Evolutionary conservation across 306 rosid species (phyloP).

Genomic region (Luffa aegyptiaca): DNA sequence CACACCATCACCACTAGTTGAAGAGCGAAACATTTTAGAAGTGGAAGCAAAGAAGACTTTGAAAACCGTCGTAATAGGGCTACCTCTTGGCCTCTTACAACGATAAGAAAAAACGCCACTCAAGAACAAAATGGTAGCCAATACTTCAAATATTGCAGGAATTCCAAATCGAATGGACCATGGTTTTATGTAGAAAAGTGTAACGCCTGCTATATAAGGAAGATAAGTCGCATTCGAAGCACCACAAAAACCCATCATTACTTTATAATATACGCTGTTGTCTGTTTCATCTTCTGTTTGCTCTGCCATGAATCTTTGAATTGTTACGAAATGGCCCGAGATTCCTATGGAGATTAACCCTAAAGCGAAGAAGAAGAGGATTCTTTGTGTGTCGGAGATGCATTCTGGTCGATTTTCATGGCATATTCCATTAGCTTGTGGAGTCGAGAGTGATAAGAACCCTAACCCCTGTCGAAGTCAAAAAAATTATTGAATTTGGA

Average conservation of each 20-base stretch:
- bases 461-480: slow-evolving; percentile 3
- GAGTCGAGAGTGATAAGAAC: slow-evolving; percentile 21
- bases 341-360: slow-evolving; percentile 15
- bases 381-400: slow-evolving; percentile 7
- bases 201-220: background rate
- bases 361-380: slow-evolving; percentile 13
- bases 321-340: slow-evolving; percentile 4
- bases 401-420: slow-evolving; percentile 10
- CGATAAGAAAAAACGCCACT: background rate
- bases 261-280: background rate
- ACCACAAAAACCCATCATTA: background rate
- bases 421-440: slow-evolving; percentile 16
- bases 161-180: slow-evolving; percentile 13
- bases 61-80: background rate
- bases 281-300: background rate
- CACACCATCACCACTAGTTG: too few species aligned
- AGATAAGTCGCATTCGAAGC: background rate
- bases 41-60: slow-evolving; percentile 15
- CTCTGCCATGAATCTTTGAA: background rate
- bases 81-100: background rate
- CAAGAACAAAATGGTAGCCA: slow-evolving; percentile 1
- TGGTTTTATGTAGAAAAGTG: background rate
- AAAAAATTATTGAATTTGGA: background rate
- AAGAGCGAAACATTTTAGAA: background rate
- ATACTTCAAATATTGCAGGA: background rate